Conservation (phyloP, 2,329 filamentous ascomycete species). For the Cyphellophora europaea region DNA sequence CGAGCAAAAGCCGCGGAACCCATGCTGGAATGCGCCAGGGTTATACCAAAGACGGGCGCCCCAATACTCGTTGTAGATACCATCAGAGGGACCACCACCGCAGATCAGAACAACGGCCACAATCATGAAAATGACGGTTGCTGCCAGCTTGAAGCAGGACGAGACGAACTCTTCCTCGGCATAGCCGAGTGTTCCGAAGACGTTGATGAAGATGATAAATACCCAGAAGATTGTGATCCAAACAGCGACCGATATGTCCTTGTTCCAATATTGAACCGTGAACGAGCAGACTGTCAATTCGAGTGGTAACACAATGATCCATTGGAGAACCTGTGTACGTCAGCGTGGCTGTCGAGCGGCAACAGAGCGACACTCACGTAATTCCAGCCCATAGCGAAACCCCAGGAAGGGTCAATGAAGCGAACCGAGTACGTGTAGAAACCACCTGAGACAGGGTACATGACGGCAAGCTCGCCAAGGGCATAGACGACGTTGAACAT, state of each 20-base stretch:
- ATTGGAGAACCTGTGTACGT: constrained; percentile 53
- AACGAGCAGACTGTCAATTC: constrained; percentile 74
- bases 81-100: constrained; percentile 31
- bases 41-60: constrained; percentile 27
- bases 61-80: constrained; percentile 20
- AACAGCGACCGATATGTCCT: constrained; percentile 26
- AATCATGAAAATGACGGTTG: constrained; percentile 27
- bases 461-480: constrained; percentile 82
- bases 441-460: constrained; percentile 82
- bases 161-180: constrained; percentile 78
- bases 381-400: constrained; percentile 37
- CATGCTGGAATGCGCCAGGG: constrained; percentile 15
- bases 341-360: constrained; percentile 54
- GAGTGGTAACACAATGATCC: constrained; percentile 70
- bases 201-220: constrained; percentile 63
- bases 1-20: constrained; percentile 44
- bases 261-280: constrained; percentile 63
- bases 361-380: constrained; percentile 57
- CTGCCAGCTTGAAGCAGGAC: constrained; percentile 68
- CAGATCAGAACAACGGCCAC: constrained; percentile 8
- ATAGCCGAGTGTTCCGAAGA: constrained; percentile 74
- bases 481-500: constrained; percentile 87
- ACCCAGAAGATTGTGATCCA: constrained; percentile 64
- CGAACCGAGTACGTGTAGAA: constrained; percentile 87
- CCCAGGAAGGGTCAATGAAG: constrained; percentile 68